A percentile compares a stretch with the other conserved stretches of the same genome.
Evolutionary conservation across 805 yeast species (phyloP).

Genomic region (Barnettozyma californica): DNA sequence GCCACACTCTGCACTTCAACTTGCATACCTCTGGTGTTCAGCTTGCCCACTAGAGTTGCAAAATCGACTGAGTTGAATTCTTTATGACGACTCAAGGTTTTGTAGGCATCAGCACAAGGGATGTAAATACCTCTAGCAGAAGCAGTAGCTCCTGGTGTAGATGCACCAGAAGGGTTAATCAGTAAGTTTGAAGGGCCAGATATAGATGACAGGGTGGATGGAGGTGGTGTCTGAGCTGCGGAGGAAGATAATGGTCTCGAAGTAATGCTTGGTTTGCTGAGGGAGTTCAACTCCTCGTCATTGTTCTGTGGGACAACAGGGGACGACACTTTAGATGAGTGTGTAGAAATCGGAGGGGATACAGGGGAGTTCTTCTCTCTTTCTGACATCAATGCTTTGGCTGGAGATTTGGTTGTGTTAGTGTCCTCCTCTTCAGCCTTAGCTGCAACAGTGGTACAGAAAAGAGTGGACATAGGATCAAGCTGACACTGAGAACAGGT

Average conservation of each 20-base stretch:
- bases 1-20: slow-evolving; percentile 92
- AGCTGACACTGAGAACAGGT: slow-evolving; percentile 76
- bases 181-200: neutral
- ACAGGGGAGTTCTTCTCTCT: slow-evolving; percentile 23
- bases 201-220: neutral
- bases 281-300: slow-evolving; percentile 24
- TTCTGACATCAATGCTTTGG: neutral
- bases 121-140: slow-evolving; percentile 48
- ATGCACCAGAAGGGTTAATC: neutral
- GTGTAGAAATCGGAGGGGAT: slow-evolving; percentile 24
- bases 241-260: slow-evolving; percentile 5
- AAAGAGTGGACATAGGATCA: slow-evolving; percentile 84
- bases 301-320: slow-evolving; percentile 14
- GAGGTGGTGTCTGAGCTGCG: slow-evolving; percentile 7
- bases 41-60: slow-evolving; percentile 64
- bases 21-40: slow-evolving; percentile 80
- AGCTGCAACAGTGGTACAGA: slow-evolving; percentile 80
- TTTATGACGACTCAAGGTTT: slow-evolving; percentile 77
- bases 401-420: neutral
- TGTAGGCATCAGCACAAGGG: slow-evolving; percentile 88
- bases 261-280: slow-evolving; percentile 8
- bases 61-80: slow-evolving; percentile 70
- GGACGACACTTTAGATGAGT: slow-evolving; percentile 25
- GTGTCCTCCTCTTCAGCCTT: slow-evolving; percentile 22
- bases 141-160: slow-evolving; percentile 7